Conservation (phyloP, 2,329 filamentous ascomycete species). For the Hypoxylon sp. region DNA sequence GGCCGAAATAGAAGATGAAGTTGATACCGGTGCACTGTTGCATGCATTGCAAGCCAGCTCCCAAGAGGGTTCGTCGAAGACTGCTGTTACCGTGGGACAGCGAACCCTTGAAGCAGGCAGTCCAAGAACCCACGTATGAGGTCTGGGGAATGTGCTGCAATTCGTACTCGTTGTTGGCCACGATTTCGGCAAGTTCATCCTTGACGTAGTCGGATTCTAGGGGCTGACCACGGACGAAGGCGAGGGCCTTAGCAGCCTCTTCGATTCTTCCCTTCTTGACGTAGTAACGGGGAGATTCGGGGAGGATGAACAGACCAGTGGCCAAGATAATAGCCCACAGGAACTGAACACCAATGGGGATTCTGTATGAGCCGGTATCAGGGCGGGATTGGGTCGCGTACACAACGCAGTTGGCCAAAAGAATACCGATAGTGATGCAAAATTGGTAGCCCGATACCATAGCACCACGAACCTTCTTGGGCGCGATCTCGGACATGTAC, state of each 20-base stretch:
- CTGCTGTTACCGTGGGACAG: constrained; percentile 66
- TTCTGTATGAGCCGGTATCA: constrained; percentile 74
- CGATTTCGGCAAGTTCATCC: constrained; percentile 77
- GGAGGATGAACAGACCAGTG: constrained; percentile 54
- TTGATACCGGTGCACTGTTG: constrained; percentile 69
- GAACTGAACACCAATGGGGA: constrained; percentile 77
- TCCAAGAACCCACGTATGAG: constrained; percentile 71
- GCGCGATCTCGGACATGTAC: constrained; percentile 74
- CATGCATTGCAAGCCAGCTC: constrained; percentile 51
- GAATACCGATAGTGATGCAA: constrained; percentile 78
- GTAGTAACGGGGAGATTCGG: constrained; percentile 78
- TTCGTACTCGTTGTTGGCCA: constrained; percentile 80
- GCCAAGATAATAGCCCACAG: constrained; percentile 58
- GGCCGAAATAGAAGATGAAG: constrained; percentile 80
- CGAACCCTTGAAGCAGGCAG: constrained; percentile 66
- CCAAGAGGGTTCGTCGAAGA: constrained; percentile 64
- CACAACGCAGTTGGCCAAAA: constrained; percentile 75
- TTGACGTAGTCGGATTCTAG: constrained; percentile 73
- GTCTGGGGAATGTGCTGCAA: constrained; percentile 67
- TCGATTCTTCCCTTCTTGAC: constrained; percentile 75
- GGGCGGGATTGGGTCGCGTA: constrained; percentile 71
- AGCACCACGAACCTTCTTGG: constrained; percentile 75
- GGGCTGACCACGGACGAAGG: constrained; percentile 73
- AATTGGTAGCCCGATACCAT: constrained; percentile 82
- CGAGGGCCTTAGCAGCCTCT: constrained; percentile 67